Conservation (phyloP, 2,329 filamentous ascomycete species). For the Ophiostoma sp. region DNA sequence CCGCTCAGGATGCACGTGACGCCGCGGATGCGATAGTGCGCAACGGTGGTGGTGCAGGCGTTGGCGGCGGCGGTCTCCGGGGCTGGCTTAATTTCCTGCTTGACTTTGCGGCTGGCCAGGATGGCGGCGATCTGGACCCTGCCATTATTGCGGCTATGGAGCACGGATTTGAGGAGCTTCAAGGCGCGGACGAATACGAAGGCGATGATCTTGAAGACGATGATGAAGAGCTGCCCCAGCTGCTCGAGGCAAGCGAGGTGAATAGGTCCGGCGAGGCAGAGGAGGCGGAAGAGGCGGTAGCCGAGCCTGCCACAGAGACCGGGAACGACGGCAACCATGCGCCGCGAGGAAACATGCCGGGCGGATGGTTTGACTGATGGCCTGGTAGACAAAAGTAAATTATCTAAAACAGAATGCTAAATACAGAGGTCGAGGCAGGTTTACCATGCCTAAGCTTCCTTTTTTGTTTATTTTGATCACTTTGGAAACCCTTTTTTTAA, state of each 20-base stretch:
- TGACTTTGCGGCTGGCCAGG: conserved; percentile 29
- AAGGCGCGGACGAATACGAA: too few species aligned
- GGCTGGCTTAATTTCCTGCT: neutral
- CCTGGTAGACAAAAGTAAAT: neutral
- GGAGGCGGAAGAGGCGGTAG: neutral
- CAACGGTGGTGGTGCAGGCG: neutral
- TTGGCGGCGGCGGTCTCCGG: neutral
- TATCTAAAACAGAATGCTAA: neutral
- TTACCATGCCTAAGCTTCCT: too few species aligned
- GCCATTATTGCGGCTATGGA: conserved; percentile 12
- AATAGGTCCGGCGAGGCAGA: neutral
- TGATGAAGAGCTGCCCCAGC: neutral
- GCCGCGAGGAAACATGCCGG: neutral
- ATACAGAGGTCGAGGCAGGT: neutral
- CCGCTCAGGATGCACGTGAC: neutral
- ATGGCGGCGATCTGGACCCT: conserved; percentile 13
- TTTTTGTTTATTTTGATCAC: too few species aligned
- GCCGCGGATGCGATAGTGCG: neutral
- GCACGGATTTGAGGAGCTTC: neutral
- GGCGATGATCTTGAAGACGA: neutral
- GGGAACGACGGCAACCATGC: neutral
- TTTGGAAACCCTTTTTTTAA: too few species aligned
- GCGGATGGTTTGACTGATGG: neutral
- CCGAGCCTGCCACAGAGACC: too few species aligned
- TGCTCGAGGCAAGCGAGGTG: neutral